Evolutionary conservation across 805 yeast genomes (phyloP).

Genomic region (Jamesozyma hellenica): DNA sequence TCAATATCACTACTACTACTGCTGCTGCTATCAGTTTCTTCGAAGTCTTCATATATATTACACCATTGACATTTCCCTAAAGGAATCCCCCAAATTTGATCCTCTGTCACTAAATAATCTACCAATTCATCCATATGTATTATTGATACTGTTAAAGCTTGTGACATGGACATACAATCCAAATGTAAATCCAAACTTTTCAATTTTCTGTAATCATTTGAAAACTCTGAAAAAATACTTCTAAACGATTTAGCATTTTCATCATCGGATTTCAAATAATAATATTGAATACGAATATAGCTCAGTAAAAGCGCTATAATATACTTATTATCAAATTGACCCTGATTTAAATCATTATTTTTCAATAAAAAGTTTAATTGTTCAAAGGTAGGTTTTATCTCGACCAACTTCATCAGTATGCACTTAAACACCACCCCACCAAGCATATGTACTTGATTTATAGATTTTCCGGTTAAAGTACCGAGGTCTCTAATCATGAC

Average conservation of each 20-base stretch:
- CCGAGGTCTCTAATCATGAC: conserved; percentile 24
- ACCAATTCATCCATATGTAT: conserved; percentile 64
- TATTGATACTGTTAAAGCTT: conserved; percentile 18
- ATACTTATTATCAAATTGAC: conserved; percentile 54
- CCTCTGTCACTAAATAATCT: conserved; percentile 47
- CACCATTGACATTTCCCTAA: conserved; percentile 50
- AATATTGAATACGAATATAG: conserved; percentile 42
- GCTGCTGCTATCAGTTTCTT: conserved; percentile 15
- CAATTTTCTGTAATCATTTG: conserved; percentile 61
- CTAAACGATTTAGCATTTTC: conserved; percentile 40
- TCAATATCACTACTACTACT: conserved; percentile 17
- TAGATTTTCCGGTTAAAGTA: conserved; percentile 9
- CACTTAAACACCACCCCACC: conserved; percentile 37
- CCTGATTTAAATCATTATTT: conserved; percentile 39
- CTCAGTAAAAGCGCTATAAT: conserved; percentile 41
- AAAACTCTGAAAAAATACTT: conserved; percentile 41
- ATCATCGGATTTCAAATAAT: conserved; percentile 28
- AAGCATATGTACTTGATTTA: conserved; percentile 12
- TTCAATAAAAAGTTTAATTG: conserved; percentile 31
- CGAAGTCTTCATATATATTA: conserved; percentile 18
- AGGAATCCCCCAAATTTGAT: conserved; percentile 62
- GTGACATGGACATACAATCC: conserved; percentile 27
- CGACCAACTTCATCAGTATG: conserved; percentile 64
- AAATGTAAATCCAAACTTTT: conserved; percentile 34
- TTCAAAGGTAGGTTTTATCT: conserved; percentile 50